Percentiles rank a stretch among this genome's conserved stretches.
These are phyloP conservation scores for Senna siamea DNA, from an alignment of 306 rosid species.

Conservation along the genomic window DNA sequence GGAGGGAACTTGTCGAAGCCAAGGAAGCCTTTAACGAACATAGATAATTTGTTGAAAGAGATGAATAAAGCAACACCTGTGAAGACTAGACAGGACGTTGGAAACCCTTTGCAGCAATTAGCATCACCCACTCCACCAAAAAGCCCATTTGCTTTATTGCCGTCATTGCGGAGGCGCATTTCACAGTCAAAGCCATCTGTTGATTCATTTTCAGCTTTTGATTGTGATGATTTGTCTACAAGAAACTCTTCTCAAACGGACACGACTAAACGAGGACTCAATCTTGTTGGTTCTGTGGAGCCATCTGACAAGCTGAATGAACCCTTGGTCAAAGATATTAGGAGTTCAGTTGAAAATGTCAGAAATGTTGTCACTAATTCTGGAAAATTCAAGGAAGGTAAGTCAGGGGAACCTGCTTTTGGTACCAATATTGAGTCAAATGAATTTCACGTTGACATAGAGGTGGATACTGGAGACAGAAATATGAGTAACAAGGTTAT, in stretches of 20 bases:
- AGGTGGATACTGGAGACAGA: constrained; percentile 38
- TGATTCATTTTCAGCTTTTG: constrained; percentile 69
- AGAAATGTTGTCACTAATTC: constrained; percentile 22
- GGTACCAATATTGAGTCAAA: constrained; percentile 23
- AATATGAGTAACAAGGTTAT: constrained; percentile 28
- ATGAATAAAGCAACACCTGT: constrained; percentile 43
- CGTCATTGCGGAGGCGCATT: constrained; percentile 54
- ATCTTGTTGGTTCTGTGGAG: constrained; percentile 45
- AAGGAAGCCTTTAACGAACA: constrained; percentile 48
- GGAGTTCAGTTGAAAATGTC: constrained; percentile 31
- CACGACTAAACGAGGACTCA: constrained; percentile 28
- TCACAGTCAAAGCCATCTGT: constrained; percentile 51
- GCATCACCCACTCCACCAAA: constrained; percentile 74
- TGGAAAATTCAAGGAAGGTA: constrained; percentile 40
- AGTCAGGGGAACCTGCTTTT: constrained; percentile 1
- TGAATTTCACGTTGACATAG: constrained; percentile 43
- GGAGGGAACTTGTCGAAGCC: constrained; percentile 50
- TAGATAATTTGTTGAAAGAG: constrained; percentile 54
- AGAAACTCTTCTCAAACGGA: constrained; percentile 39
- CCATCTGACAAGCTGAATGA: constrained; percentile 40
- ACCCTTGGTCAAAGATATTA: constrained; percentile 30
- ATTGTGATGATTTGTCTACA: constrained; percentile 43
- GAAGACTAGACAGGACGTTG: constrained; percentile 35
- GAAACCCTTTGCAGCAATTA: constrained; percentile 41
- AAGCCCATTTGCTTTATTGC: constrained; percentile 65